Evolutionary conservation across 2,329 filamentous ascomycete genomes (phyloP).

Genomic region (Penicillium sclerotiorum): DNA sequence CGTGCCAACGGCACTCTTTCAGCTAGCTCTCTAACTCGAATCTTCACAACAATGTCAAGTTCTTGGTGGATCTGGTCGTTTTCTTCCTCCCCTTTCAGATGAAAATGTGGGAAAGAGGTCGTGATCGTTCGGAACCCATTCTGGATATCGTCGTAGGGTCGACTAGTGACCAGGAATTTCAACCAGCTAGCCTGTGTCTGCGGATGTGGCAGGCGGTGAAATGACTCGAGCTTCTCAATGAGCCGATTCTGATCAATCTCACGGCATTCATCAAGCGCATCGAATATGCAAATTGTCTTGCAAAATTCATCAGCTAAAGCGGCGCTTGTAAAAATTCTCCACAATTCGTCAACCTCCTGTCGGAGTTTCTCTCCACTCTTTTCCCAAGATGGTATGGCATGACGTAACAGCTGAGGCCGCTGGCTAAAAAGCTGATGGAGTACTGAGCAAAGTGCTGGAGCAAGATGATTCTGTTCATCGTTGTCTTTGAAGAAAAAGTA

Average conservation of each 20-base stretch:
- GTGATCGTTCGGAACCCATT: neutral
- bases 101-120: neutral
- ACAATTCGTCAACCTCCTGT: neutral
- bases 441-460: neutral
- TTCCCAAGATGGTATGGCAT: neutral
- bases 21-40: neutral
- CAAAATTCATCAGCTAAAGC: neutral
- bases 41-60: neutral
- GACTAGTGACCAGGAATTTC: neutral
- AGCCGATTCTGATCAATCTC: neutral
- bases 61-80: neutral
- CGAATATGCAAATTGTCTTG: neutral
- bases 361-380: neutral
- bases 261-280: neutral
- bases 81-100: neutral
- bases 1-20: neutral
- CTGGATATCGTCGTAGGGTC: neutral
- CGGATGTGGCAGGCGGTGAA: neutral
- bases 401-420: neutral
- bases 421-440: neutral
- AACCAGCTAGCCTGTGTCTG: neutral
- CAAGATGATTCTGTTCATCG: neutral
- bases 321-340: neutral
- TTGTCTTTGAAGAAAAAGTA: too few relatives aligned
- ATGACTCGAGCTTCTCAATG: neutral